Percentiles rank a stretch among this genome's conserved stretches.
Conservation (phyloP, 2,329 filamentous ascomycete species). For the Calonectria pseudoturangicola region DNA sequence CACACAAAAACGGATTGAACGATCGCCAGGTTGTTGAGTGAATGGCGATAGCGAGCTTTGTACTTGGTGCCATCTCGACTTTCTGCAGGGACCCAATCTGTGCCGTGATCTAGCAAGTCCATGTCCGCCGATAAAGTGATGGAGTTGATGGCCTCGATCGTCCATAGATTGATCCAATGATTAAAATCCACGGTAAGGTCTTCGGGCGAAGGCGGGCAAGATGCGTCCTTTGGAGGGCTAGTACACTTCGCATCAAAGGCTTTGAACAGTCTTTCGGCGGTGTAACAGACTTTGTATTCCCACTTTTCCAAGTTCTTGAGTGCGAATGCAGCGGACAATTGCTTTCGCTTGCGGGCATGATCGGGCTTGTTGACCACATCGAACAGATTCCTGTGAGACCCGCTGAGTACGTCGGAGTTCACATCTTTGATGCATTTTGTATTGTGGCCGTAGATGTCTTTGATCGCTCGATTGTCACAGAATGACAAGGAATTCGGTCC, state of each 20-base stretch:
- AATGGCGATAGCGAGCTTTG: constrained; percentile 66
- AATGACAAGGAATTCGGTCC: constrained; percentile 50
- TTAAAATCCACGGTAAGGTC: constrained; percentile 69
- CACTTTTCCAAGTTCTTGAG: constrained; percentile 71
- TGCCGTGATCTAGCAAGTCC: constrained; percentile 68
- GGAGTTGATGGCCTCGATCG: constrained; percentile 72
- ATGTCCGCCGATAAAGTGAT: constrained; percentile 70
- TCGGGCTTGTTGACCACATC: constrained; percentile 70
- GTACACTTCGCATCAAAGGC: constrained; percentile 66
- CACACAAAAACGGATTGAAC: constrained; percentile 69
- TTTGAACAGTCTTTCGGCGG: constrained; percentile 64
- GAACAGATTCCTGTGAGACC: constrained; percentile 69
- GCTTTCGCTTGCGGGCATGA: constrained; percentile 69
- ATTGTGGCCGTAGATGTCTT: constrained; percentile 64
- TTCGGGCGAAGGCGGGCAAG: constrained; percentile 48
- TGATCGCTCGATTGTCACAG: constrained; percentile 40
- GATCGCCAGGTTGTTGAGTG: constrained; percentile 67
- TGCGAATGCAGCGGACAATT: constrained; percentile 69
- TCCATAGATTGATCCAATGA: constrained; percentile 71
- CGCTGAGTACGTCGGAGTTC: constrained; percentile 65
- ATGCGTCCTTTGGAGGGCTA: constrained; percentile 50
- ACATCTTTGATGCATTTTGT: constrained; percentile 69
- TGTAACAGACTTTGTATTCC: constrained; percentile 73
- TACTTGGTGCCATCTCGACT: constrained; percentile 66
- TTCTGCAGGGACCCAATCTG: constrained; percentile 64